Evolutionary conservation across 169 alveolate genomes (phyloP).

Genomic region (Eimeria falciformis): DNA sequence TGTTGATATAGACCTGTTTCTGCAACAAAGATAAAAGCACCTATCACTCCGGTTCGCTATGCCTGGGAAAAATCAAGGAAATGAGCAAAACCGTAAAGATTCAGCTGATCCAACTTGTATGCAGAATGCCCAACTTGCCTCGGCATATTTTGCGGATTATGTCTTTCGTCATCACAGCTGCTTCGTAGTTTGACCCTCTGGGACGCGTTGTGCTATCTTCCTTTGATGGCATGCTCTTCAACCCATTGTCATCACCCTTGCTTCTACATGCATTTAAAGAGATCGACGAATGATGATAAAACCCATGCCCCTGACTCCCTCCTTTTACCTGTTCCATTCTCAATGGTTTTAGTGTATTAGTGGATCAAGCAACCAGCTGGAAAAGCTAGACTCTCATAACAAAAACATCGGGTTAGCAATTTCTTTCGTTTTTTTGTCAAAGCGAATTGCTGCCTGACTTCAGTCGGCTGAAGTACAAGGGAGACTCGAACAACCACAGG

Average conservation of each 20-base stretch:
- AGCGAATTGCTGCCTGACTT: no score
- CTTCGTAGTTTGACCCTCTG: no score
- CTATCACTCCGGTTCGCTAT: background rate
- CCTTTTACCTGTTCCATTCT: background rate
- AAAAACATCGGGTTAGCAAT: background rate
- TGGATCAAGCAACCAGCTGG: background rate
- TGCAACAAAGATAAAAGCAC: background rate
- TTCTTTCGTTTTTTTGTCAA: background rate
- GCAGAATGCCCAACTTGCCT: background rate
- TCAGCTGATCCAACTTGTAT: background rate
- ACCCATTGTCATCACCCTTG: background rate
- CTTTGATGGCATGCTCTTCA: background rate
- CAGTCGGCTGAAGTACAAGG: no score
- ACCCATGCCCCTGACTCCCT: background rate
- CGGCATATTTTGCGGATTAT: slow-evolving; percentile 56
- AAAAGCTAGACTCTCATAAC: background rate
- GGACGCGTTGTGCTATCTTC: background rate
- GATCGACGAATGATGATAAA: background rate
- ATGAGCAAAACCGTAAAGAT: background rate
- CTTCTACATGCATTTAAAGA: background rate
- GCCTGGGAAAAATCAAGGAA: background rate
- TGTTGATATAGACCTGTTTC: slow-evolving; percentile 89
- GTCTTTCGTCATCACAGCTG: slow-evolving; percentile 52
- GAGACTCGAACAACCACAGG: no score
- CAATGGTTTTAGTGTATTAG: background rate